Evolutionary conservation across 306 rosid species (phyloP).

Genomic region (Malus sieversii): DNA sequence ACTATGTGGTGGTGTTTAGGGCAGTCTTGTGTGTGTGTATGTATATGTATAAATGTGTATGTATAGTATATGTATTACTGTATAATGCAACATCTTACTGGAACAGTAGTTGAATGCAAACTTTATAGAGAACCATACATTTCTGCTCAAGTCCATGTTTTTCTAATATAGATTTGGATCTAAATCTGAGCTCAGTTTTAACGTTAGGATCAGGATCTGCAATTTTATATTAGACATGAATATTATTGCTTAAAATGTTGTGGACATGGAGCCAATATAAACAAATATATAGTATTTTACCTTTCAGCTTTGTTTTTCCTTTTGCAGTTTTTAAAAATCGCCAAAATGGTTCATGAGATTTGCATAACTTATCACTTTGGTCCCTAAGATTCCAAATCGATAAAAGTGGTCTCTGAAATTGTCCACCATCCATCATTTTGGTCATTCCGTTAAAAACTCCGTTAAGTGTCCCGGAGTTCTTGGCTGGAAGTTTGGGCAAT

Average conservation of each 20-base stretch:
- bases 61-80: background rate
- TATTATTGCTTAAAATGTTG: conserved; percentile 3
- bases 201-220: conserved; percentile 8
- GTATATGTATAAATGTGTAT: too few species aligned
- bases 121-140: background rate
- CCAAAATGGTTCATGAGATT: too few species aligned
- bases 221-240: too few species aligned
- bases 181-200: conserved; percentile 17
- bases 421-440: too few species aligned
- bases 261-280: background rate
- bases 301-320: conserved; percentile 14
- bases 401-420: too few species aligned
- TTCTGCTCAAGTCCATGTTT: conserved; percentile 8
- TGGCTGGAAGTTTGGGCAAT: too few species aligned
- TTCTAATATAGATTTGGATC: conserved; percentile 33
- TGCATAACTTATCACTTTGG: too few species aligned
- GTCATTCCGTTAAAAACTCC: too few species aligned
- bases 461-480: too few species aligned
- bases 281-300: background rate
- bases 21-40: too few species aligned
- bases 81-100: background rate
- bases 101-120: background rate
- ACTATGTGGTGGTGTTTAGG: too few species aligned
- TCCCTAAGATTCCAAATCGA: too few species aligned
- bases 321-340: conserved; percentile 18